Base-by-base conservation (phyloP, 1,139 yeast species). In the Sugiyamaella japonica region DNA sequence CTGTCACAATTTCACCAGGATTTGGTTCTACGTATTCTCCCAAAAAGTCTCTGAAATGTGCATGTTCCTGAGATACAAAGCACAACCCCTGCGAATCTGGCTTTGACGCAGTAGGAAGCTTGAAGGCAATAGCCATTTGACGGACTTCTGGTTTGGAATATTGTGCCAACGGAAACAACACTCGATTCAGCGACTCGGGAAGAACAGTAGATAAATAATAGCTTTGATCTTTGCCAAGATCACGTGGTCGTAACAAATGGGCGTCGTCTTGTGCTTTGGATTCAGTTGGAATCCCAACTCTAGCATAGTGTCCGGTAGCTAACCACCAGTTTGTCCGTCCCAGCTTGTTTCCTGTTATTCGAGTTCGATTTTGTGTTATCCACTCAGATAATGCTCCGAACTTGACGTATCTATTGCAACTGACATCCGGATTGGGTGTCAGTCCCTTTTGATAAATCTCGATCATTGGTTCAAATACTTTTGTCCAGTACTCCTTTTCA, bases 61-160 rank as follows among this genome's bases (percentile, higher is more conserved):
- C 78, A 45, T 79, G 72, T 67, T 72, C 78, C 63, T 88, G 87
- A 54, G 85, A 82, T 7, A 93, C 97, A 74, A 93, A 93, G 68
- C 99, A 93, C 10, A 93, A 76, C 0, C 99, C 99, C 67, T 89
- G 96, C 0, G 97, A 89, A 67, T 93, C 99, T 0, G 90, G 95
- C 64, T 91, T 91, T 15, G 73, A 69, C 1, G 93, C 89, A 0
- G 88, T 85, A 1, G 83, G 81, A 13, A 95, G 72, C 2, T 73
- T 65, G 52, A 73, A 71, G 1, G 73, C 64, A n/a, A 67, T 61
- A 0, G 99, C 98, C 43, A 87, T 62, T 28, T 76, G 71, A 23
- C 99, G 73, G 1, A 91, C 84, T 61, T 85, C 79, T 0, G 91
- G 88, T 69, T 93, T 93, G 15, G 82, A 75, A 56, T 80, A 76